Conservation (phyloP, 768 basidiomycete genomes). For the Mycena belliarum region DNA sequence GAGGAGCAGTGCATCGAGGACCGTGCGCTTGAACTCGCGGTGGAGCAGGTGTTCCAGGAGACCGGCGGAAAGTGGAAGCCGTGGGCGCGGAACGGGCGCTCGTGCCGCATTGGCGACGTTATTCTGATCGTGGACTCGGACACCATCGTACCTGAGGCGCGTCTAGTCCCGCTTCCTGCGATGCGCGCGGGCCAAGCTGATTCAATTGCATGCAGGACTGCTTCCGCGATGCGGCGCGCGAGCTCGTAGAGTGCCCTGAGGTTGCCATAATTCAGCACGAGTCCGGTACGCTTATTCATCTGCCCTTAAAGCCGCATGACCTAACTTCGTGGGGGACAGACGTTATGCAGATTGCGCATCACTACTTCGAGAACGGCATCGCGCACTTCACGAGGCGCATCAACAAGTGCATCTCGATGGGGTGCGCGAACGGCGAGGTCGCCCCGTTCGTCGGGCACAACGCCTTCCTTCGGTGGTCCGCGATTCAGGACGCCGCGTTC, state of each 20-base stretch:
- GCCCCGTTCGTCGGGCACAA: conserved; percentile 88
- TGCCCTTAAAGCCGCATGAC: neutral
- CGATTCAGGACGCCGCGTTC: conserved; percentile 83
- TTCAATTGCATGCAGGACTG: conserved; percentile 58
- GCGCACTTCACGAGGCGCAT: conserved; percentile 87
- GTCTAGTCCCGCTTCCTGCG: neutral
- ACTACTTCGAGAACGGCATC: conserved; percentile 91
- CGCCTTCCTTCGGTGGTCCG: conserved; percentile 88
- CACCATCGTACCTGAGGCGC: conserved; percentile 72
- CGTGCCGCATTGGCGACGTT: conserved; percentile 75
- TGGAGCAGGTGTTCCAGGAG: conserved; percentile 70
- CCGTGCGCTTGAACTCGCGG: conserved; percentile 66
- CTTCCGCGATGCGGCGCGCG: conserved; percentile 86
- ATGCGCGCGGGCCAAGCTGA: neutral
- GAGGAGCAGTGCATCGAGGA: conserved; percentile 60
- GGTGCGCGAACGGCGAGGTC: conserved; percentile 78
- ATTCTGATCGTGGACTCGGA: conserved; percentile 85
- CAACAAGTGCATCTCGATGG: conserved; percentile 80
- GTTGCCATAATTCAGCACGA: conserved; percentile 91
- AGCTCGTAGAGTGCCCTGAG: conserved; percentile 78
- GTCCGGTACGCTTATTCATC: conserved; percentile 51
- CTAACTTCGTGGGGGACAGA: conserved; percentile 41
- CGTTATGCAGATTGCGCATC: conserved; percentile 87
- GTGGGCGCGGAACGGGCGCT: conserved; percentile 76
- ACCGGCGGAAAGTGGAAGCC: conserved; percentile 62